These are phyloP conservation scores for Antrodiella citrinella DNA, from an alignment of 768 basidiomycete species.

Conservation along the genomic window DNA sequence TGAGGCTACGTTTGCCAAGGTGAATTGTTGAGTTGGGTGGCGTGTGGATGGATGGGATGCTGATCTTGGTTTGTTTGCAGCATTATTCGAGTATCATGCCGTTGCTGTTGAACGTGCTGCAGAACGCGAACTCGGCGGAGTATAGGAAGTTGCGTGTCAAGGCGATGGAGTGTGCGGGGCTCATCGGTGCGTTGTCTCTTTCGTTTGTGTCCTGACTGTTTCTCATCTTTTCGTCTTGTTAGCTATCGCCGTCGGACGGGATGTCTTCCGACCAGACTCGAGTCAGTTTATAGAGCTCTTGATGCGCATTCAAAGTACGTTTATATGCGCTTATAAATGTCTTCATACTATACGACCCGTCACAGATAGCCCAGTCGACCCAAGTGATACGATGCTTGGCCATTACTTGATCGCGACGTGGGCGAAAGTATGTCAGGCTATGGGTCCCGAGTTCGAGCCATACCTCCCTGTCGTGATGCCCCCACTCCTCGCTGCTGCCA, in stretches of 20 bases:
- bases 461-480: slow-evolving; percentile 85
- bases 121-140: slow-evolving; percentile 59
- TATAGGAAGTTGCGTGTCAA: slow-evolving; percentile 67
- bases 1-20: slow-evolving; percentile 70
- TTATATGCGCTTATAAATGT: too few relatives aligned
- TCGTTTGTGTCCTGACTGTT: background rate
- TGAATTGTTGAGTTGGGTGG: slow-evolving; percentile 14
- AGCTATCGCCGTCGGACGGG: slow-evolving; percentile 84
- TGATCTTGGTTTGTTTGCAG: slow-evolving; percentile 24
- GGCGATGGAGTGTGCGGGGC: slow-evolving; percentile 87
- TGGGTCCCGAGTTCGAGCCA: slow-evolving; percentile 79
- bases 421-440: slow-evolving; percentile 83
- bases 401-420: slow-evolving; percentile 82
- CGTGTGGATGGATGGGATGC: background rate
- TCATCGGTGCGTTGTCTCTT: slow-evolving; percentile 53
- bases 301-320: slow-evolving; percentile 68
- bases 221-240: background rate
- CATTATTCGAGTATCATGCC: slow-evolving; percentile 80
- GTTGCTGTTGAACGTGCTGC: slow-evolving; percentile 64
- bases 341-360: background rate
- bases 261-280: slow-evolving; percentile 72
- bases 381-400: slow-evolving; percentile 59
- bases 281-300: slow-evolving; percentile 62
- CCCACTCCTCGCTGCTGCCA: slow-evolving; percentile 61
- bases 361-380: slow-evolving; percentile 60